Percentiles rank a stretch among this genome's conserved stretches.
Conservation (phyloP, 192 early-diverging fungal species). For the Podila epigama region DNA sequence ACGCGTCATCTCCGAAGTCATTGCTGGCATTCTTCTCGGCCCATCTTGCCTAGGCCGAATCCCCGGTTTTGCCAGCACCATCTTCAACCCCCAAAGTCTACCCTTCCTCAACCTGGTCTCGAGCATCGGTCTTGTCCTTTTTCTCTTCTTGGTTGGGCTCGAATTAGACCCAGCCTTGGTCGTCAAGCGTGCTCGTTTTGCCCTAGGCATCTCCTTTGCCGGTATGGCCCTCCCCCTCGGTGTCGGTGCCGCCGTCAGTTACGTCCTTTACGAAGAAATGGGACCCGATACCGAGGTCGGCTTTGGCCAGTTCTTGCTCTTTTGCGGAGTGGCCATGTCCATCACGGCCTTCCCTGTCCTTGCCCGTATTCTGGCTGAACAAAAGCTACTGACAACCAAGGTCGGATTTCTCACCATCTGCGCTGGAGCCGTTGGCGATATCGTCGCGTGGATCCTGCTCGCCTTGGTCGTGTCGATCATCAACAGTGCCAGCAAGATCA, state of each 20-base stretch:
- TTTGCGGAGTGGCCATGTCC: conserved; percentile 46
- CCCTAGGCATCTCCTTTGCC: conserved; percentile 73
- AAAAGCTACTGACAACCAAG: conserved; percentile 78
- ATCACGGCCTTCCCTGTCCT: conserved; percentile 87
- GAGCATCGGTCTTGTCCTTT: conserved; percentile 87
- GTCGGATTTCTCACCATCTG: conserved; percentile 87
- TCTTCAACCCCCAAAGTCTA: conserved; percentile 79
- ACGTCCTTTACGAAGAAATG: conserved; percentile 49
- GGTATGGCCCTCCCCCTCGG: conserved; percentile 88
- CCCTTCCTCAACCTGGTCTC: conserved; percentile 78
- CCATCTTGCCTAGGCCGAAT: conserved; percentile 84
- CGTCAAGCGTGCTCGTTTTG: conserved; percentile 56
- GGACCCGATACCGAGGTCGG: conserved; percentile 25
- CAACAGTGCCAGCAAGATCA: conserved; percentile 73
- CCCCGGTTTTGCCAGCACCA: conserved; percentile 65
- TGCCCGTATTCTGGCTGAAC: conserved; percentile 91
- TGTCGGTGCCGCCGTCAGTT: conserved; percentile 49
- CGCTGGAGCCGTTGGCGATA: conserved; percentile 87
- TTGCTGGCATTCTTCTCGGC: conserved; percentile 90
- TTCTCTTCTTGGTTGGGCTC: conserved; percentile 86
- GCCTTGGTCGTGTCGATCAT: conserved; percentile 88
- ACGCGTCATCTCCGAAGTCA: conserved; percentile 88
- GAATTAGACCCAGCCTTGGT: conserved; percentile 80
- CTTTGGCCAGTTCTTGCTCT: conserved; percentile 44
- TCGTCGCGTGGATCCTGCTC: conserved; percentile 81